Evolutionary conservation across 2,329 filamentous ascomycete species (phyloP).

Genomic region (Hypomyces perniciosus): DNA sequence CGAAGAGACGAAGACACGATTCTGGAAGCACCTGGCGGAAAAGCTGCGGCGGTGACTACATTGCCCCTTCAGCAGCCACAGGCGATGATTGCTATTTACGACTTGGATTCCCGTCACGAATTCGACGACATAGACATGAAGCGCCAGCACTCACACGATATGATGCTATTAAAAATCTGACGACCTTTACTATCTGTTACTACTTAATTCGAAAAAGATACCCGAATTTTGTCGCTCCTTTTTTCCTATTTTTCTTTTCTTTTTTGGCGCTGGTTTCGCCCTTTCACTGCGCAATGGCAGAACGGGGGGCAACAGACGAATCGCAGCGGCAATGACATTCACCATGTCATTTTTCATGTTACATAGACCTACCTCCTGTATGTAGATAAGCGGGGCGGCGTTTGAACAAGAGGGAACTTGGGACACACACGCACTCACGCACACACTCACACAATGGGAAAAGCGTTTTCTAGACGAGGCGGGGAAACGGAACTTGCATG

Average conservation of each 20-base stretch:
- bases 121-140: conserved; percentile 41
- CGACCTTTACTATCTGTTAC: conserved; percentile 2
- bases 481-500: conserved; percentile 12
- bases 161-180: neutral
- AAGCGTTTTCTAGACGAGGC: neutral
- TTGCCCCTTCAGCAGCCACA: conserved; percentile 5
- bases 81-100: conserved; percentile 6
- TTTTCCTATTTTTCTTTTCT: neutral
- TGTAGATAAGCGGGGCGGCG: conserved; percentile 10
- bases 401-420: neutral
- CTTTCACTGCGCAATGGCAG: neutral
- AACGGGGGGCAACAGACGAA: neutral
- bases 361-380: conserved; percentile 9
- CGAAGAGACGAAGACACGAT: conserved; percentile 41
- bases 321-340: neutral
- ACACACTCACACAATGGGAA: conserved; percentile 1
- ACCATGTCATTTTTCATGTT: conserved; percentile 5
- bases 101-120: conserved; percentile 22
- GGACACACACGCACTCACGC: neutral
- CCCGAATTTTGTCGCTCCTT: conserved; percentile 14
- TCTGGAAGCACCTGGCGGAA: conserved; percentile 44
- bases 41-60: conserved; percentile 32
- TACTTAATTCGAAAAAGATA: conserved; percentile 13
- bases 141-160: conserved; percentile 8
- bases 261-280: neutral